These are phyloP conservation scores for Alternaria triticimaculans DNA, from an alignment of 2,329 filamentous ascomycete genomes.

Conservation along the genomic window DNA sequence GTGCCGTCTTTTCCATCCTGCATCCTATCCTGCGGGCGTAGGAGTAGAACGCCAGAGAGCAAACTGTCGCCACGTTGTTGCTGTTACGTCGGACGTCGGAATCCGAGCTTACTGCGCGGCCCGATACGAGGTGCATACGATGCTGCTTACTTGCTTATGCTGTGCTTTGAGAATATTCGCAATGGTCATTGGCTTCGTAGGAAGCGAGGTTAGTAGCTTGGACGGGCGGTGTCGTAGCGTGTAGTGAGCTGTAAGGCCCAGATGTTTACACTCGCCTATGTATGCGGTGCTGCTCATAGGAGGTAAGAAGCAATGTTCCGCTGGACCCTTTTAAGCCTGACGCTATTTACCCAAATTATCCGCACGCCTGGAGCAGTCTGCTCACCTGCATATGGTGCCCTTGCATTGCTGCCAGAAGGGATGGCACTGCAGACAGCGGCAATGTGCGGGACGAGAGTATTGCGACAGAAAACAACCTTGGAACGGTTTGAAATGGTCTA, in stretches of 20 bases:
- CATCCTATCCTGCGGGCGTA: not conserved
- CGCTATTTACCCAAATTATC: not conserved
- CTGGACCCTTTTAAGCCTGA: not conserved
- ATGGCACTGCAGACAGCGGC: not conserved
- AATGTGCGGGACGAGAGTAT: not conserved
- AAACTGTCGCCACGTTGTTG: not conserved
- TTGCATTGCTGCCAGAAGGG: not conserved
- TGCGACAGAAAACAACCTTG: not conserved
- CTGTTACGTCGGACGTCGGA: not conserved
- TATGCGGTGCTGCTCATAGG: not conserved
- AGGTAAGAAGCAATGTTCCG: not conserved
- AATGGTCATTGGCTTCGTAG: not conserved
- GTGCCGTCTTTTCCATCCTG: not conserved
- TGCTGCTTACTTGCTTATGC: constrained; percentile 3
- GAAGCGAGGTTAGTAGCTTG: not conserved
- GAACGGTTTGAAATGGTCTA: not conserved
- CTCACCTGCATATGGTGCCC: not conserved
- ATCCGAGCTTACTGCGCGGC: not conserved
- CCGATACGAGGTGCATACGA: not conserved
- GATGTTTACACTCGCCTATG: not conserved
- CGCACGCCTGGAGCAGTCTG: not conserved
- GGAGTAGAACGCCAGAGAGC: not conserved
- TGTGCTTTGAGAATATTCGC: not conserved
- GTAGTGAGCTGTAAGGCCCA: not conserved
- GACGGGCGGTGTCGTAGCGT: not conserved